Percentiles rank a stretch among this genome's conserved stretches.
Conservation (phyloP, 139 green algal genomes). For the Volvox africanus region DNA sequence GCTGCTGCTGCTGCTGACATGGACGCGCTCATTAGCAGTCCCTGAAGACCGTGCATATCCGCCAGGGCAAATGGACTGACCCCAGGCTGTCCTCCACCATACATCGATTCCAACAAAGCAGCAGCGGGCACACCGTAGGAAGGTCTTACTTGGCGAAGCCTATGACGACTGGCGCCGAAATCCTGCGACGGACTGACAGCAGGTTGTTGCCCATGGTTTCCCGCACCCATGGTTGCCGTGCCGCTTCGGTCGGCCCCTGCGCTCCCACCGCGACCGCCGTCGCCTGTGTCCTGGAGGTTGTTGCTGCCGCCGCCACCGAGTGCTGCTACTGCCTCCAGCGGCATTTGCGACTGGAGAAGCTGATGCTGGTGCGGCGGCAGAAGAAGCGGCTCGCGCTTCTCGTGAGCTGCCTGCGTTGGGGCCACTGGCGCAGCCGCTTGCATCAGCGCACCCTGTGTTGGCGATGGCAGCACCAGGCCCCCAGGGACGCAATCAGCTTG, state of each 20-base stretch:
- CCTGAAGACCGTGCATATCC: conserved; percentile 15
- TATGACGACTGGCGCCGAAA: background rate
- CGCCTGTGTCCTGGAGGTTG: background rate
- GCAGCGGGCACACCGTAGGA: background rate
- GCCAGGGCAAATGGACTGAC: background rate
- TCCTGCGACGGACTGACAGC: background rate
- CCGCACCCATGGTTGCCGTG: background rate
- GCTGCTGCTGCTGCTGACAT: conserved; percentile 7
- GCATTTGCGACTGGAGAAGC: background rate
- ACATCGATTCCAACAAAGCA: background rate
- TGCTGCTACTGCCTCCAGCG: background rate
- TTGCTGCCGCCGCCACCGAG: background rate
- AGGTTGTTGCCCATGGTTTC: background rate
- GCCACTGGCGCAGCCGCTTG: no score
- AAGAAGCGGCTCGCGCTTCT: background rate
- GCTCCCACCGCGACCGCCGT: background rate
- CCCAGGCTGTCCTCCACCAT: background rate
- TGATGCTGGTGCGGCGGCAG: background rate
- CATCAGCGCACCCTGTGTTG: background rate
- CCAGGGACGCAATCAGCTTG: background rate
- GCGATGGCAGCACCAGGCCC: background rate
- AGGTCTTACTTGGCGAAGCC: background rate
- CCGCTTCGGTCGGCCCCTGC: background rate
- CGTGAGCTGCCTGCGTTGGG: background rate
- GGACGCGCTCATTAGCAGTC: conserved; percentile 5